Conservation (phyloP, 2,329 filamentous ascomycete species). For the Arthroderma sp. region DNA sequence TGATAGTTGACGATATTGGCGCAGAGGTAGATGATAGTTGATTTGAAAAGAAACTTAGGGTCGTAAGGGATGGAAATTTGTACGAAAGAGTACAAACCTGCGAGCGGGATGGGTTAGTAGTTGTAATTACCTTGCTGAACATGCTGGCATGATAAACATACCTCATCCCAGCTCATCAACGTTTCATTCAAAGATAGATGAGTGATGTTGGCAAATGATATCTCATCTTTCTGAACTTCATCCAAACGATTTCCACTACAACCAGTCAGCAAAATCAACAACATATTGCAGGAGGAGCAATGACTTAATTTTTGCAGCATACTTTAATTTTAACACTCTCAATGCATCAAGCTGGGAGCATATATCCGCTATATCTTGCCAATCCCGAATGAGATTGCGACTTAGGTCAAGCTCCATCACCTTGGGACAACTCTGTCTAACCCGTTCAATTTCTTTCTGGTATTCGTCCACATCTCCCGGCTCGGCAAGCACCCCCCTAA, state of each 20-base stretch:
- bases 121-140: background rate
- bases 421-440: slow-evolving; percentile 44
- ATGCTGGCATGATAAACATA: slow-evolving; percentile 20
- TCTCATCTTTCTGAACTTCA: slow-evolving; percentile 25
- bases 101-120: background rate
- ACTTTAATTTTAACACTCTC: slow-evolving; percentile 58
- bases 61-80: slow-evolving; percentile 24
- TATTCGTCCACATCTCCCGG: slow-evolving; percentile 12
- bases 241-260: slow-evolving; percentile 58
- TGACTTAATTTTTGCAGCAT: slow-evolving; percentile 18
- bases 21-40: slow-evolving; percentile 20
- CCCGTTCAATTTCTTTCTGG: slow-evolving; percentile 30
- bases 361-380: slow-evolving; percentile 55
- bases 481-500: slow-evolving; percentile 32
- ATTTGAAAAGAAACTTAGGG: slow-evolving; percentile 24
- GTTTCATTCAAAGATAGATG: slow-evolving; percentile 56
- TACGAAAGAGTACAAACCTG: slow-evolving; percentile 24
- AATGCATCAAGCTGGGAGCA: slow-evolving; percentile 57
- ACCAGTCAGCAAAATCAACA: slow-evolving; percentile 9
- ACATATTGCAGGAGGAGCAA: background rate
- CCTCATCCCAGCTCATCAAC: slow-evolving; percentile 52
- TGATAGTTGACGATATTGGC: slow-evolving; percentile 25
- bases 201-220: slow-evolving; percentile 37
- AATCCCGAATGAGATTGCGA: slow-evolving; percentile 61
- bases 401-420: slow-evolving; percentile 69